Base-by-base conservation (phyloP, 1,139 yeast genomes). In the Candida sanyaensis region DNA sequence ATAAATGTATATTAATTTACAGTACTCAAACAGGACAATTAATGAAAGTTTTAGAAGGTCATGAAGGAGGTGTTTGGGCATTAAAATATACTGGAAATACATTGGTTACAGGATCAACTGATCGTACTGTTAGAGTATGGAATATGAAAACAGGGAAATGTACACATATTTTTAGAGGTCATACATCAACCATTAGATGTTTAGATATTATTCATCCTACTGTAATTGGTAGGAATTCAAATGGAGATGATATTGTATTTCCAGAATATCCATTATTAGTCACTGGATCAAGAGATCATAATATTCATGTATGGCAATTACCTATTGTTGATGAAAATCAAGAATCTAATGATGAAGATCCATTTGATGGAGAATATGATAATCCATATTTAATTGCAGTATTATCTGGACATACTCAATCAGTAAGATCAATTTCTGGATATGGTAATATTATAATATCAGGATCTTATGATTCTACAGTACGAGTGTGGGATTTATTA, bases 1-100 rank as follows among this genome's bases (percentile, higher is more conserved):
- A 90, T 57, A 82, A 82, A 55, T 80, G 84, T 58, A 89, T 93
- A 52, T 84, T 89, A 52, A 84, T 95, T 8, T 91, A 90, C 64
- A 86, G 88, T 55, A 84, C 97, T 3, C 71, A 76, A 33, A 84
- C 89, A 0, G 97, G 97, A 5, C 72, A 73, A 42, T 72, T 86
- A 41, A 60, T 86, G n/a, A 75, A 82, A 43, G 86, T 88, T 2
- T 73, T 93, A 45, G 76, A 78, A 46, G 98, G 97, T 10, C 99
- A 93, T 61, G 96, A 88, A 50, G 98, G 98, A 42, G 99, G 99
- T 27, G 99, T 95, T 8, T 93, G 99, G 99, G 98, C 99, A 1
- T 74, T 93, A 62, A 91, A 93, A 65, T 92, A 91, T 63, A 81
- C 81, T 46, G 89, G 89, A n/a, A 84, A 88, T 62, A 86, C 88